Evolutionary conservation across 805 yeast genomes (phyloP).

Genomic region (Komagataella pseudopastoris): DNA sequence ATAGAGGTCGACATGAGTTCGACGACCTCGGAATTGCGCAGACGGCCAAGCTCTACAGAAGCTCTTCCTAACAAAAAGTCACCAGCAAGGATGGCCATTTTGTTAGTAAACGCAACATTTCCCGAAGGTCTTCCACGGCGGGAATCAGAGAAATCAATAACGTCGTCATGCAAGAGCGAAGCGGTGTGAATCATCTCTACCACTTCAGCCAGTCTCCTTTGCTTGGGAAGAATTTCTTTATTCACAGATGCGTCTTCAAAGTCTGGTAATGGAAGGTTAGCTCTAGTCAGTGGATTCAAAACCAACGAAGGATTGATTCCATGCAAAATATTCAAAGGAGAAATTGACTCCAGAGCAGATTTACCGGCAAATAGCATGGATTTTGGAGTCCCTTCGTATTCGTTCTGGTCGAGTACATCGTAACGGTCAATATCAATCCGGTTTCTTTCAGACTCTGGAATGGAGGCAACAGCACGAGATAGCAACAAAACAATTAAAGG

Average conservation of each 20-base stretch:
- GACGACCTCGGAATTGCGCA: constrained; percentile 94
- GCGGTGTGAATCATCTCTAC: constrained; percentile 99
- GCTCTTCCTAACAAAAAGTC: constrained; percentile 94
- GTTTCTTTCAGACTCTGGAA: constrained; percentile 57
- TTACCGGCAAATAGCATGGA: constrained; percentile 44
- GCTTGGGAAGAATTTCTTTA: constrained; percentile 85
- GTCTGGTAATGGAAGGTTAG: constrained; percentile 59
- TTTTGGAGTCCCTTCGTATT: constrained; percentile 43
- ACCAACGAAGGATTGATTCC: constrained; percentile 82
- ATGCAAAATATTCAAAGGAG: constrained; percentile 74
- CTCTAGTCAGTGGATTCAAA: constrained; percentile 72
- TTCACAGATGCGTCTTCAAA: constrained; percentile 31
- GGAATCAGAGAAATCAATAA: constrained; percentile 79
- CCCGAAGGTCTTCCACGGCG: constrained; percentile 88
- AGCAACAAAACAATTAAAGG: constrained; percentile 80
- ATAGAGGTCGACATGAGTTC: constrained; percentile 91
- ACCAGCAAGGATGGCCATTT: constrained; percentile 96
- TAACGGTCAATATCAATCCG: constrained; percentile 45
- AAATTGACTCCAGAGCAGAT: constrained; percentile 47
- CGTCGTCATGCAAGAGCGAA: constrained; percentile 89
- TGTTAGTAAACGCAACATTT: constrained; percentile 86
- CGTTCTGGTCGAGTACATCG: constrained; percentile 58
- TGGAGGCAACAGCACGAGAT: constrained; percentile 65
- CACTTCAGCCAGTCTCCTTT: constrained; percentile 89
- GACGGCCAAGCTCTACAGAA: constrained; percentile 85